Evolutionary conservation across 2,329 filamentous ascomycete genomes (phyloP).

Genomic region (Botrytis sinoallii): DNA sequence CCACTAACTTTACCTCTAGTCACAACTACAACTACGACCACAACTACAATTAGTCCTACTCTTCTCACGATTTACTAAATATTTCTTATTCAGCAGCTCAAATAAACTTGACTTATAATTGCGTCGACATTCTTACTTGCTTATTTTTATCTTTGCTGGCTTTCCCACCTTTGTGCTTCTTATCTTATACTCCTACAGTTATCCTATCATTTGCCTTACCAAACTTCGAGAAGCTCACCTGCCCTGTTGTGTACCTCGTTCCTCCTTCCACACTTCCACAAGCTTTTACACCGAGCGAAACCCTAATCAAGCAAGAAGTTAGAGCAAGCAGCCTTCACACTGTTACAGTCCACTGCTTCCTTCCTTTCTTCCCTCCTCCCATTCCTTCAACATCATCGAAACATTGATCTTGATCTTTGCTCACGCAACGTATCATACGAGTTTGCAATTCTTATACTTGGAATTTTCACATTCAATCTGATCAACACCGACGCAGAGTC

Average conservation of each 20-base stretch:
- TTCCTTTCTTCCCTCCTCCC: slow-evolving; percentile 5
- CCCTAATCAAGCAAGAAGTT: neutral
- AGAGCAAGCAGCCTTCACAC: neutral
- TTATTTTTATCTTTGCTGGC: neutral
- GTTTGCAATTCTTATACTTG: neutral
- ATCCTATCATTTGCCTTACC: slow-evolving; percentile 16
- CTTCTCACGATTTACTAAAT: neutral
- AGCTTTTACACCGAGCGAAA: slow-evolving; percentile 1
- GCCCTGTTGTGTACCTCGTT: slow-evolving; percentile 15
- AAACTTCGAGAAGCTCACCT: slow-evolving; percentile 19
- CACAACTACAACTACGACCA: neutral
- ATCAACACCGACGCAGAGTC: neutral
- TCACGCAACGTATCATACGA: neutral
- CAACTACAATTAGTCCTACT: neutral
- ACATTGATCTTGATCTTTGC: neutral
- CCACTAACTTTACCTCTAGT: neutral
- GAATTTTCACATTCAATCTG: neutral
- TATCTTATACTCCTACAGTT: neutral
- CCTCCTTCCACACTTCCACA: slow-evolving; percentile 13
- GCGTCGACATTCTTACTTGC: neutral
- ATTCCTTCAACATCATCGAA: slow-evolving; percentile 3
- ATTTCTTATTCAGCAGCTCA: neutral
- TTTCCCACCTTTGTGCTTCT: neutral
- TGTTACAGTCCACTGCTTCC: neutral
- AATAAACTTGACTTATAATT: neutral